Percentiles rank a stretch among this genome's conserved stretches.
Conservation (phyloP, 1,139 yeast genomes). For the Saccharomyces hybrid region DNA sequence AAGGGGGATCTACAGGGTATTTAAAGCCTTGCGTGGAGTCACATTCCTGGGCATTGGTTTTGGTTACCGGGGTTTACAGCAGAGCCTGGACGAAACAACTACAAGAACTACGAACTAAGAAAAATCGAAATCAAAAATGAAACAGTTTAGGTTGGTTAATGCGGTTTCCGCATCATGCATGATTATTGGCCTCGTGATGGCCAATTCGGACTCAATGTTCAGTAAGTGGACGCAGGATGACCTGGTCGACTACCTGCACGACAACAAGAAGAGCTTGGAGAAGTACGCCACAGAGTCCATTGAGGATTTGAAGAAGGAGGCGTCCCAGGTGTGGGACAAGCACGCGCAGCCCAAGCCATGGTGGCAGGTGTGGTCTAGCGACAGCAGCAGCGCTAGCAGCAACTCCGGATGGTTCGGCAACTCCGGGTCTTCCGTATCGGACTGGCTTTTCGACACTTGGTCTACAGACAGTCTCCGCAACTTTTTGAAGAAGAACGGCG, state of each 20-base stretch:
- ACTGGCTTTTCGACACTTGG: slow-evolving; percentile 49
- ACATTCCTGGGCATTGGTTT: not conserved
- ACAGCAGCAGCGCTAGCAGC: slow-evolving; percentile 6
- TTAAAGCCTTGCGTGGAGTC: not conserved
- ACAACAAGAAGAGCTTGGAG: slow-evolving; percentile 31
- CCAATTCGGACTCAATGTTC: slow-evolving; percentile 16
- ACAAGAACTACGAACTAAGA: not conserved
- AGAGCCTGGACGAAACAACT: too few relatives aligned
- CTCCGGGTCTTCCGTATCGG: slow-evolving; percentile 11
- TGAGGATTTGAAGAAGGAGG: slow-evolving; percentile 34
- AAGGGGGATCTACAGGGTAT: not conserved
- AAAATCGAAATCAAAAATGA: not conserved
- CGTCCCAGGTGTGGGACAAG: slow-evolving; percentile 33
- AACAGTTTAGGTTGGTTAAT: slow-evolving; percentile 1
- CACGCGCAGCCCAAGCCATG: slow-evolving; percentile 24
- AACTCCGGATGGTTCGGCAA: slow-evolving; percentile 4
- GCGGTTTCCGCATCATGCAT: slow-evolving; percentile 2
- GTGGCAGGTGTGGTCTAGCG: slow-evolving; percentile 26
- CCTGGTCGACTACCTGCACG: slow-evolving; percentile 32
- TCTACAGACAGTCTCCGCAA: slow-evolving; percentile 32
- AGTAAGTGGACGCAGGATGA: slow-evolving; percentile 31
- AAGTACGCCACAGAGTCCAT: slow-evolving; percentile 16
- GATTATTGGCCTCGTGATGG: slow-evolving; percentile 4
- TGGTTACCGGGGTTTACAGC: too few relatives aligned
- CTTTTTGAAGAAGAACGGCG: slow-evolving; percentile 34